Percentiles rank a stretch among this genome's conserved stretches.
Evolutionary conservation across 148 eudicot genomes (phyloP).

Genomic region (Vaccinium macrocarpon): DNA sequence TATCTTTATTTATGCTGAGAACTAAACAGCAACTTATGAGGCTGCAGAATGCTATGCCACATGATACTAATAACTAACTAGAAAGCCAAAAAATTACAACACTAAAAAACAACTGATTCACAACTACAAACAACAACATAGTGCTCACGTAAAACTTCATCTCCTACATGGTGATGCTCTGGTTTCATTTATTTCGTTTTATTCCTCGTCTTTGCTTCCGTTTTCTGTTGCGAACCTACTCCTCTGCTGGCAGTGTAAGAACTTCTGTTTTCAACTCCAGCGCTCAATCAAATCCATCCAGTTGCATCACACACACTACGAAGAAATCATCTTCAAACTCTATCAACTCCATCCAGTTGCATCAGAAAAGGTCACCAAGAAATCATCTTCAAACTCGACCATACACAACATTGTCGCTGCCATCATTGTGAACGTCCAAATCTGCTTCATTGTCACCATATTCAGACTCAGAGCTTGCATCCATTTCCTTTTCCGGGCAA

Average conservation of each 20-base stretch:
- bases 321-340: background rate
- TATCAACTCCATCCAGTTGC: constrained; percentile 8
- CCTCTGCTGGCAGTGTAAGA: background rate
- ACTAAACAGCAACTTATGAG: background rate
- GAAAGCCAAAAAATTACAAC: background rate
- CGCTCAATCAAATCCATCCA: background rate
- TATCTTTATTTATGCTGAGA: background rate
- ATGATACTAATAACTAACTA: background rate
- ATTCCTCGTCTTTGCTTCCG: background rate
- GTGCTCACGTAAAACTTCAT: background rate
- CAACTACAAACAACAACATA: background rate
- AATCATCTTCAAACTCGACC: background rate
- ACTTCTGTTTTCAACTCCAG: background rate
- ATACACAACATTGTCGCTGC: background rate
- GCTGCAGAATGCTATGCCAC: background rate
- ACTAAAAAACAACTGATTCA: background rate
- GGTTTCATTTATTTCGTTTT: background rate
- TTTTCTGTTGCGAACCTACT: background rate
- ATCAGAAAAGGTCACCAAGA: background rate
- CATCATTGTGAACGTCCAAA: constrained; percentile 13
- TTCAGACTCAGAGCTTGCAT: constrained; percentile 73
- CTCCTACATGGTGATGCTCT: background rate
- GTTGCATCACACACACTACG: background rate
- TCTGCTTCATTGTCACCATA: constrained; percentile 31
- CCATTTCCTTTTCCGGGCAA: constrained; percentile 58